These are phyloP conservation scores for Penstemon newberryi DNA, from an alignment of 257 asterid genomes.

Conservation along the genomic window DNA sequence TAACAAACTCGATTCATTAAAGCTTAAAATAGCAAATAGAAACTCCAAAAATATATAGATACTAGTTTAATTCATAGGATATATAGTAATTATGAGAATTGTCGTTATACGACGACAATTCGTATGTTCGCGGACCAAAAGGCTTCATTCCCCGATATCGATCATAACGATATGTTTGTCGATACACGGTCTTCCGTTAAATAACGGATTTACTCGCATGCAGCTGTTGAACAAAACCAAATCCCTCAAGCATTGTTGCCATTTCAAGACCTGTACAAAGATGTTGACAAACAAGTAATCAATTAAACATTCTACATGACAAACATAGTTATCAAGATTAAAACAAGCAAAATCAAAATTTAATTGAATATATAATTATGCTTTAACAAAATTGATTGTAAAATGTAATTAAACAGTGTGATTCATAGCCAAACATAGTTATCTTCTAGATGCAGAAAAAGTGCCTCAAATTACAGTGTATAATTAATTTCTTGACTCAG, in stretches of 20 bases:
- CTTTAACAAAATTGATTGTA: neutral
- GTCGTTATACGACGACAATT: slow-evolving; percentile 37
- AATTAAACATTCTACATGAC: neutral
- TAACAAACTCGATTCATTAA: too few species aligned
- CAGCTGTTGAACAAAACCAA: slow-evolving; percentile 24
- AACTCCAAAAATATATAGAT: neutral
- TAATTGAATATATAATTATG: neutral
- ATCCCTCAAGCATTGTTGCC: slow-evolving; percentile 21
- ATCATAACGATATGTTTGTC: slow-evolving; percentile 9
- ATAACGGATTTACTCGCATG: slow-evolving; percentile 28
- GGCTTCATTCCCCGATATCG: slow-evolving; percentile 58
- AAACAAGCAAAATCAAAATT: neutral
- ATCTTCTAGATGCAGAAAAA: too few species aligned
- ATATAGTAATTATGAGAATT: neutral
- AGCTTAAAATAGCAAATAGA: too few species aligned
- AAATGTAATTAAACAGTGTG: too few species aligned
- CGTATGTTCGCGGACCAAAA: slow-evolving; percentile 52
- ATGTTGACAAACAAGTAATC: neutral
- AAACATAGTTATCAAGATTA: neutral
- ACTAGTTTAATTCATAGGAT: too few species aligned
- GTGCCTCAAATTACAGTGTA: too few species aligned
- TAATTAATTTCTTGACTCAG: too few species aligned
- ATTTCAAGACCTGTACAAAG: slow-evolving; percentile 29
- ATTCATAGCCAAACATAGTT: too few species aligned
- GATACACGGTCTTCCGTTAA: slow-evolving; percentile 26